Conservation (phyloP, 192 early-diverging fungal genomes). For the Pilobolus umbonatus region DNA sequence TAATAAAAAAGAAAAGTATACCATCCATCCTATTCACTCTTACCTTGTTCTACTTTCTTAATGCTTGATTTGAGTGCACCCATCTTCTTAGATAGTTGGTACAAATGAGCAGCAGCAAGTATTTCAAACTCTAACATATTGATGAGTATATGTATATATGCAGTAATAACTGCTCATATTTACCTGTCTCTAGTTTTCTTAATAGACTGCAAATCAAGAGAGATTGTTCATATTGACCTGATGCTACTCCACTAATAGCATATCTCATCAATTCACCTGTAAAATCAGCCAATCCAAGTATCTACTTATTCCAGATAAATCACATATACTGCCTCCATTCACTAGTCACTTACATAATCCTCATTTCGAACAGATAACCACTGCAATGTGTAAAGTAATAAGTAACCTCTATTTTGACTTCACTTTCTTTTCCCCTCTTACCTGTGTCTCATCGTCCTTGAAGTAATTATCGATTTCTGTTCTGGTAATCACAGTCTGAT, state of each 20-base stretch:
- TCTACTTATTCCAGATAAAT: neutral
- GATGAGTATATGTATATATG: neutral
- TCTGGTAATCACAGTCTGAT: slow-evolving; percentile 2
- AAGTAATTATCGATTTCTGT: slow-evolving; percentile 1
- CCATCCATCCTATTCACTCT: too few species aligned
- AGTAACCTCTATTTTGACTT: neutral
- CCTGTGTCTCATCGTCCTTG: slow-evolving; percentile 8
- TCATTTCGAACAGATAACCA: slow-evolving; percentile 2
- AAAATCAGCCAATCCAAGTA: slow-evolving; percentile 50
- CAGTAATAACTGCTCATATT: neutral
- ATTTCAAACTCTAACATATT: slow-evolving; percentile 9
- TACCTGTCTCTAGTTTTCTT: slow-evolving; percentile 29
- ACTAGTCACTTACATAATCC: slow-evolving; percentile 2
- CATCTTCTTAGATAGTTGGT: slow-evolving; percentile 5
- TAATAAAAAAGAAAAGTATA: too few species aligned
- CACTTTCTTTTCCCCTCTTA: neutral
- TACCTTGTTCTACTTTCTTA: slow-evolving; percentile 13
- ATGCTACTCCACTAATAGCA: slow-evolving; percentile 46
- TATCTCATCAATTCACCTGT: slow-evolving; percentile 60
- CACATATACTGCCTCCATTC: neutral
- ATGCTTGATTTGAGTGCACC: slow-evolving; percentile 12
- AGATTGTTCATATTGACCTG: slow-evolving; percentile 27
- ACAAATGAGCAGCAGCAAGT: slow-evolving; percentile 4
- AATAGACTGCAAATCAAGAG: slow-evolving; percentile 32
- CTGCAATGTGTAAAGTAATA: neutral